Evolutionary conservation across 768 basidiomycete genomes (phyloP).

Genomic region (Tephrocybe sp.): DNA sequence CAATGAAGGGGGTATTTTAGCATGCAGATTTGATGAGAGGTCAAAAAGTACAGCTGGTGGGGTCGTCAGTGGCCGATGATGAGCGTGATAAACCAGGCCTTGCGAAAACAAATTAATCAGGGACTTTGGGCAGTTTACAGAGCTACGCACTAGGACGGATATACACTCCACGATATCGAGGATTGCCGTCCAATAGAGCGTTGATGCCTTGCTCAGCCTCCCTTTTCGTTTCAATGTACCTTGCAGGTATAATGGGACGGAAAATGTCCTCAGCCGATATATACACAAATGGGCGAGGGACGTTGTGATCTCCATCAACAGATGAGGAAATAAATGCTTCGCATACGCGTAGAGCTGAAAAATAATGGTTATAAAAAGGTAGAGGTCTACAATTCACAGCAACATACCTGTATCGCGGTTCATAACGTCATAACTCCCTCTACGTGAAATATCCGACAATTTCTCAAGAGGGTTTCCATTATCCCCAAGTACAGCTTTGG

Average conservation of each 20-base stretch:
- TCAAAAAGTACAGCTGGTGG: conserved; percentile 83
- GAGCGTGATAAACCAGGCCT: conserved; percentile 97
- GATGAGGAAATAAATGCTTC: conserved; percentile 63
- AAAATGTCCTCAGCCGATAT: conserved; percentile 94
- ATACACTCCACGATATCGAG: conserved; percentile 67
- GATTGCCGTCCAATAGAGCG: conserved; percentile 39
- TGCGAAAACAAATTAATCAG: conserved; percentile 6
- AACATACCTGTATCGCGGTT: conserved; percentile 88
- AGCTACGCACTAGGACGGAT: conserved; percentile 79
- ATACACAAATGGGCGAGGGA: conserved; percentile 79
- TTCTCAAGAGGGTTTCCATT: conserved; percentile 62
- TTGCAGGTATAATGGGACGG: conserved; percentile 77
- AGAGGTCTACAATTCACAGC: conserved; percentile 4
- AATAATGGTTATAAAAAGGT: conserved; percentile 1
- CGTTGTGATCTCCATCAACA: conserved; percentile 21
- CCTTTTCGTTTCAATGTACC: conserved; percentile 94
- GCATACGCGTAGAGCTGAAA: conserved; percentile 69
- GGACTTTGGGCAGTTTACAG: conserved; percentile 5
- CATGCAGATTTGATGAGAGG: conserved; percentile 71
- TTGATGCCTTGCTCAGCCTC: conserved; percentile 78
- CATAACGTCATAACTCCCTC: conserved; percentile 67
- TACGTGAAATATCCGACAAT: conserved; percentile 26
- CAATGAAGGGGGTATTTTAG: conserved; percentile 48
- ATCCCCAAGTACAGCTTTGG: conserved; percentile 29
- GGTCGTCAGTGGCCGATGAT: conserved; percentile 85